Percentiles rank a stretch among this genome's conserved stretches.
phyloP scores from a whole-genome alignment of 371 early-diverging fungal species.

The Parasitella parasitica region DNA sequence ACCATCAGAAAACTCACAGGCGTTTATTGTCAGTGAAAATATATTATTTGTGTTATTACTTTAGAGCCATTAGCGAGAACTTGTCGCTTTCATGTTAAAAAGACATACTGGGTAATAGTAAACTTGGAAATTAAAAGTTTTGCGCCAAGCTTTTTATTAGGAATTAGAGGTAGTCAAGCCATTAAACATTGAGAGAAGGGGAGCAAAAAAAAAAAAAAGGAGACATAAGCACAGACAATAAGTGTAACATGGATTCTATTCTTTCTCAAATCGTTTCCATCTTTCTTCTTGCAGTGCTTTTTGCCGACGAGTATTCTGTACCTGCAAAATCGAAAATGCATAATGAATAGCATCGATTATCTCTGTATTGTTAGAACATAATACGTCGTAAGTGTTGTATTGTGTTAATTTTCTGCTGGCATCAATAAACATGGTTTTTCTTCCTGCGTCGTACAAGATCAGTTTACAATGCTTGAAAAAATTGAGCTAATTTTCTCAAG shows the following conservation, averaged over 20 bases:
- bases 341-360: background rate
- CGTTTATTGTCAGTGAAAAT: too few relatives aligned
- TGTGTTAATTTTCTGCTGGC: background rate
- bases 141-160: too few relatives aligned
- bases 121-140: too few relatives aligned
- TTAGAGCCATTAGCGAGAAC: too few relatives aligned
- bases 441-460: conserved; percentile 48
- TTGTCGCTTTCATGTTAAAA: too few relatives aligned
- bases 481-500: conserved; percentile 57
- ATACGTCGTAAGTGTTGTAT: conserved; percentile 4
- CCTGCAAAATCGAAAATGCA: background rate
- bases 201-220: too few relatives aligned
- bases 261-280: conserved; percentile 18
- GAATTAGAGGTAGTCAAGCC: too few relatives aligned
- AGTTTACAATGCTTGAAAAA: conserved; percentile 74
- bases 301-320: conserved; percentile 6
- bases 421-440: conserved; percentile 12
- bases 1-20: too few relatives aligned
- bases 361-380: conserved; percentile 2
- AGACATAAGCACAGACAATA: background rate
- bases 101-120: too few relatives aligned
- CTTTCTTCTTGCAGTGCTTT: conserved; percentile 3
- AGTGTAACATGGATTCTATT: background rate
- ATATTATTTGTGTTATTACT: too few relatives aligned
- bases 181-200: too few relatives aligned